Base-by-base conservation (phyloP, 345 rosid species). In the Hypericum androsaemum region DNA sequence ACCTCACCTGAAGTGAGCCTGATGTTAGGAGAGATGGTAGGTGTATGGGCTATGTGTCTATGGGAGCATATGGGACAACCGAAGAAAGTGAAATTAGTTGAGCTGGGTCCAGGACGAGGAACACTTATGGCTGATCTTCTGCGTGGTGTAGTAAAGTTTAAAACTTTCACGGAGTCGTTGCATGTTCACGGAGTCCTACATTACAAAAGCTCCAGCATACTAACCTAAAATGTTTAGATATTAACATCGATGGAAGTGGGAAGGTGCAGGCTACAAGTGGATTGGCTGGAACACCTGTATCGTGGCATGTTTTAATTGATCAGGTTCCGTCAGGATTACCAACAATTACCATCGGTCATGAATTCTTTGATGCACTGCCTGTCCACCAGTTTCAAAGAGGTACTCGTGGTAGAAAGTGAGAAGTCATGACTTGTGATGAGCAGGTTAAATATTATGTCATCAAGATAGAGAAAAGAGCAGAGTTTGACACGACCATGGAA, bases 341-440 rank as follows among this genome's bases (percentile, higher is more conserved):
- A 35, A 63, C 86, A 45, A 78, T 88, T 61, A 74, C 88, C 56
- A 75, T 88, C 65, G 97, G 89, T 50, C 97, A 92, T 64, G 95
- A 92, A 71, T 92, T 92, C 65, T 88, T 77, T 61, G 98, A 90
- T 73, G 98, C 96, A 54, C 80, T 90, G 59, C 96, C 98, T 13
- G 74, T 90, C 58, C 95, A 90, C 71, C 98, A 90, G 42, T 87
- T 90, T 72, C 98, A 87, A 95, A 96, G n/a, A n/a, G n/a, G n/a
- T n/a, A n/a, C n/a, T n/a, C n/a, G n/a, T n/a, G n/a, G n/a, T n/a
- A n/a, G n/a, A n/a, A n/a, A n/a, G n/a, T n/a, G n/a, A n/a, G n/a
- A n/a, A n/a, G n/a, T n/a, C n/a, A n/a, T n/a, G n/a, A n/a, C n/a
- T n/a, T n/a, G n/a, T n/a, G n/a, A n/a, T n/a, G n/a, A n/a, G n/a